Base-by-base conservation (phyloP, 768 basidiomycete genomes). In the Boletus pseudo-olivaceus region DNA sequence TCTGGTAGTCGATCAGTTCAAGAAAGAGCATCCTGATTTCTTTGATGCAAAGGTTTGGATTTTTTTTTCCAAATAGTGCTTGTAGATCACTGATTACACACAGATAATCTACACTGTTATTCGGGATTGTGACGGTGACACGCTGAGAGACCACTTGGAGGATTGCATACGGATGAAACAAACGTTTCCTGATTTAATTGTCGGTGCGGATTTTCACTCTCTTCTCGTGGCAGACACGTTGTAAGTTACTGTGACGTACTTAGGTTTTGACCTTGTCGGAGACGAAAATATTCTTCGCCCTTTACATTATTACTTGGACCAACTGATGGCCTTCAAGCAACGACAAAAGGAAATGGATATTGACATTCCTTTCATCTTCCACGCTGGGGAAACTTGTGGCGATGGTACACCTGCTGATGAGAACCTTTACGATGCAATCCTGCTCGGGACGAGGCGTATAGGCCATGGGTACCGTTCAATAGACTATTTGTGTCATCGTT, bases 251-350 rank as follows among this genome's bases (percentile, higher is more conserved):
- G 43, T 17, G 53, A 44, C 19, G 10, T 26, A n/a, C 20, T 4
- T 53, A 87, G 88, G 87, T 3, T 92, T 90, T 60, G 89, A 91
- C 71, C 77, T 91, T 19, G 88, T 90, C n/a, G 88, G 88, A 5
- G 76, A 85, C 44, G 88, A 91, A 62, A 83, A 90, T 62, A 70
- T 69, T 7, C 60, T 81, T 23, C 76, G 72, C 38, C 85, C 87
- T 17, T 74, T 89, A 37, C 79, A 76, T 26, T 71, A 87, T 62
- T 90, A 90, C 64, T 65, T 83, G 29, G 78, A 81, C 33, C 78
- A 79, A 10, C 73, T 93, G 7, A 67, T 86, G 5, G 73, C 70
- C 40, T 91, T 90, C 72, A 72, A 77, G 30, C 70, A 78, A 45
- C 79, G 80, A 26, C 79, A 82, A 61, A 74, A 80, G 47, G 80